These are phyloP conservation scores for Capillidium heterosporum DNA, from an alignment of 371 early-diverging fungal genomes.

Conservation along the genomic window DNA sequence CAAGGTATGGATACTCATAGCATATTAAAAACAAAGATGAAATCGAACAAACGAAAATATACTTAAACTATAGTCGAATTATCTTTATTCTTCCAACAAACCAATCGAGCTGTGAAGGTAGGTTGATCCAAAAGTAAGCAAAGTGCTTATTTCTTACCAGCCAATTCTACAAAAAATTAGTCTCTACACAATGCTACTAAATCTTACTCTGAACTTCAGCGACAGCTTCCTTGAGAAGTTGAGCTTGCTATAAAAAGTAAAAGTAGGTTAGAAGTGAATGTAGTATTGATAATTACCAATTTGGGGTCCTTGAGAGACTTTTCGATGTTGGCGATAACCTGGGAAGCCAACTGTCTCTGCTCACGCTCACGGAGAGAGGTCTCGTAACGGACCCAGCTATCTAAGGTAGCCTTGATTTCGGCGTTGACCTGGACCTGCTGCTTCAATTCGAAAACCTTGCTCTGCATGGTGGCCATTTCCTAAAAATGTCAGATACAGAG, in stretches of 20 bases:
- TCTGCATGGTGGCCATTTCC: constrained; percentile 81
- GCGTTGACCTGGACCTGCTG: constrained; percentile 63
- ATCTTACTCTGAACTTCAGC: background rate
- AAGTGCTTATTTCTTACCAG: background rate
- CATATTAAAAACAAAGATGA: too few relatives aligned
- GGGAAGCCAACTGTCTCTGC: constrained; percentile 72
- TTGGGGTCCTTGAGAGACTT: constrained; percentile 63
- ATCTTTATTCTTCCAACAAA: too few relatives aligned
- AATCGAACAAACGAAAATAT: too few relatives aligned
- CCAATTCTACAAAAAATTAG: background rate
- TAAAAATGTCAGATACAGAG: background rate
- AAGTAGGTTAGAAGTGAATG: background rate
- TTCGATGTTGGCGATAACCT: constrained; percentile 72
- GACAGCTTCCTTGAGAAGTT: background rate
- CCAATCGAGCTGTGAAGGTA: too few relatives aligned
- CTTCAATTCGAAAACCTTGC: constrained; percentile 84
- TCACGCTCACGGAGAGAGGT: constrained; percentile 78
- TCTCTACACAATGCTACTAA: background rate
- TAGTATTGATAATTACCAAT: constrained; percentile 12
- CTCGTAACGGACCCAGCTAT: constrained; percentile 94
- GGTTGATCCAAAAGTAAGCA: too few relatives aligned
- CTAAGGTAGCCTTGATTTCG: constrained; percentile 78
- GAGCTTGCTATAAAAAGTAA: background rate
- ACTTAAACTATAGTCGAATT: too few relatives aligned
- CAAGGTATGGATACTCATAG: too few relatives aligned